Evolutionary conservation across 768 basidiomycete species (phyloP).

Genomic region (Tulasnella sp.): DNA sequence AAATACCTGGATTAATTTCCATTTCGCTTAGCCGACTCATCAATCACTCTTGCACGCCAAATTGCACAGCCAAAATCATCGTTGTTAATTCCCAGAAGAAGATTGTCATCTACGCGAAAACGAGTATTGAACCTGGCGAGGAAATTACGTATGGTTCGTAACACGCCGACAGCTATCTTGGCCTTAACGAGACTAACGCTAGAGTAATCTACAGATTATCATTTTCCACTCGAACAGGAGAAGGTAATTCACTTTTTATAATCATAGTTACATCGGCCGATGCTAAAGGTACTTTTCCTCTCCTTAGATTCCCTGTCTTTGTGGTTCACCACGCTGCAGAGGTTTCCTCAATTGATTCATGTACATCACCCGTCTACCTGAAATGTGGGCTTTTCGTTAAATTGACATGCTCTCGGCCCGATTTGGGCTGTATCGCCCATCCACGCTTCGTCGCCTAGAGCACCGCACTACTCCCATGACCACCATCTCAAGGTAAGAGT

Average conservation of each 20-base stretch:
- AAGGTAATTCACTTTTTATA: slow-evolving; percentile 31
- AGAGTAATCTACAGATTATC: slow-evolving; percentile 58
- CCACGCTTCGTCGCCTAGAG: too few species aligned
- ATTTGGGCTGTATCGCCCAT: too few species aligned
- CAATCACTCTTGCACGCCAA: slow-evolving; percentile 95
- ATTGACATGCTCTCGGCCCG: too few species aligned
- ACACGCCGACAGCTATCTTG: slow-evolving; percentile 22
- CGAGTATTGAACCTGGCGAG: slow-evolving; percentile 89
- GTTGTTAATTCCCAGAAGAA: slow-evolving; percentile 72
- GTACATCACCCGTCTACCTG: background rate
- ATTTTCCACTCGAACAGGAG: slow-evolving; percentile 98
- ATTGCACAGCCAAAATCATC: slow-evolving; percentile 39
- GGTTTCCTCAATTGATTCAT: slow-evolving; percentile 83
- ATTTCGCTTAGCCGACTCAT: slow-evolving; percentile 65
- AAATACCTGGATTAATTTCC: background rate
- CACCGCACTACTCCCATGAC: too few species aligned
- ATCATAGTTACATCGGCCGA: background rate
- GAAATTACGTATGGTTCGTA: slow-evolving; percentile 86
- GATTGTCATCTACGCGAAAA: slow-evolving; percentile 98
- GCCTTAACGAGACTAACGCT: background rate
- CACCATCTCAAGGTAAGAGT: too few species aligned
- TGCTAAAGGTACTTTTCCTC: background rate
- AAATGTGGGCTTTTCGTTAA: background rate
- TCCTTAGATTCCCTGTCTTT: slow-evolving; percentile 65
- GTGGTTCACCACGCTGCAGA: slow-evolving; percentile 81